Evolutionary conservation across 768 basidiomycete species (phyloP).

Genomic region (Lentinula aciculospora): DNA sequence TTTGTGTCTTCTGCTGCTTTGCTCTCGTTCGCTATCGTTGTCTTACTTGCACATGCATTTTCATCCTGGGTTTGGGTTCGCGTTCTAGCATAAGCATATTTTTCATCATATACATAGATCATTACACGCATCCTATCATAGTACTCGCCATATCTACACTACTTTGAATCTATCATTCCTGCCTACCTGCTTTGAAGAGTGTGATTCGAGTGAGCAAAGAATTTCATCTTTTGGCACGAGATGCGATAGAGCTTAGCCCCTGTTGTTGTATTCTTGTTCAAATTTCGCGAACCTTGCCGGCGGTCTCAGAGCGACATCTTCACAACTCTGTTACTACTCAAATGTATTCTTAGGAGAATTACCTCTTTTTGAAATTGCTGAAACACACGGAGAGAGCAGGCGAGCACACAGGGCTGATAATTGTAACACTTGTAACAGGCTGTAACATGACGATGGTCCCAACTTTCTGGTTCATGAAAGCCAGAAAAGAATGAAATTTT

Average conservation of each 20-base stretch:
- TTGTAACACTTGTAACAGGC: background rate
- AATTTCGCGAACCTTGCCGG: too few species aligned
- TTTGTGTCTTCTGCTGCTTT: background rate
- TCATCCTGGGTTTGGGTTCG: background rate
- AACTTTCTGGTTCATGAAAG: background rate
- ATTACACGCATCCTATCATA: background rate
- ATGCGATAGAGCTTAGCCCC: background rate
- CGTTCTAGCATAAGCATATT: background rate
- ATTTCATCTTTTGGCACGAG: too few species aligned
- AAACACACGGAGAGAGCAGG: background rate
- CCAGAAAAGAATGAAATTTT: background rate
- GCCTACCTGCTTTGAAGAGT: background rate
- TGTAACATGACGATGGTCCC: background rate
- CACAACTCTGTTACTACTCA: too few species aligned
- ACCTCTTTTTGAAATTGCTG: background rate
- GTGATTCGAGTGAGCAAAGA: background rate
- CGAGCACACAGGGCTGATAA: background rate
- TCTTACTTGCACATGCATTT: background rate
- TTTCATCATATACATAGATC: background rate
- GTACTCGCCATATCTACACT: background rate
- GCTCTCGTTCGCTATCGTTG: conserved; percentile 1
- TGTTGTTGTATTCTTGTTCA: background rate
- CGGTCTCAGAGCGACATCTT: background rate
- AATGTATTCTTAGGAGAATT: too few species aligned
- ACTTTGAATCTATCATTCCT: background rate